These are phyloP conservation scores for Tuber aestivum DNA, from an alignment of 495 filamentous ascomycete genomes.

Conservation along the genomic window DNA sequence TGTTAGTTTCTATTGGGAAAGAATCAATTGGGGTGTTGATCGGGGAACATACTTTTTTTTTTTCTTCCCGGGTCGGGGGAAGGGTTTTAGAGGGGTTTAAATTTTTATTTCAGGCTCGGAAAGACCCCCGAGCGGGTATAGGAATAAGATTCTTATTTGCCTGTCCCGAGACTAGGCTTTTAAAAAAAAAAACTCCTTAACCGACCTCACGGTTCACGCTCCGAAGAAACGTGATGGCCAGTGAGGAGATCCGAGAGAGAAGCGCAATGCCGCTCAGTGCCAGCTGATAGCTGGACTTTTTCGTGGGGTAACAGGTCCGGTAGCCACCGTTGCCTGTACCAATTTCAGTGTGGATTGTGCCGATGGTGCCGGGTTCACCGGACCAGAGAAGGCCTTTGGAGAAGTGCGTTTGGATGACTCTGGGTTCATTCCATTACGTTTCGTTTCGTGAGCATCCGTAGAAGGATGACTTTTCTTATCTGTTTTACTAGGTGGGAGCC, in stretches of 20 bases:
- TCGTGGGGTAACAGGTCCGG: too few relatives aligned
- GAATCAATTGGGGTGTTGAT: neutral
- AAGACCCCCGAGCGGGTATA: conserved; percentile 1
- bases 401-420: neutral
- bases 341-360: too few relatives aligned
- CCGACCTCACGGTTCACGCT: neutral
- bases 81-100: neutral
- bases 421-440: neutral
- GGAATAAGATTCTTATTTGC: conserved; percentile 1
- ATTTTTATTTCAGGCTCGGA: conserved; percentile 3
- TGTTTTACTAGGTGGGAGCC: neutral
- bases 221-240: neutral
- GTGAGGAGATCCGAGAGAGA: neutral
- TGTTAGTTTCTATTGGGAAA: neutral
- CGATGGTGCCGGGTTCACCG: neutral
- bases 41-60: conserved; percentile 3
- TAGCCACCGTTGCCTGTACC: too few relatives aligned
- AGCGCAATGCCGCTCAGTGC: neutral
- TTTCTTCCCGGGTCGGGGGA: neutral
- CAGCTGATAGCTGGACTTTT: neutral
- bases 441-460: neutral
- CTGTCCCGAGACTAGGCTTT: neutral
- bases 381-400: neutral
- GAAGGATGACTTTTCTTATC: neutral
- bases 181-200: conserved; percentile 4